Conservation (phyloP, 1,139 yeast species). For the Lodderomyces beijingensis region DNA sequence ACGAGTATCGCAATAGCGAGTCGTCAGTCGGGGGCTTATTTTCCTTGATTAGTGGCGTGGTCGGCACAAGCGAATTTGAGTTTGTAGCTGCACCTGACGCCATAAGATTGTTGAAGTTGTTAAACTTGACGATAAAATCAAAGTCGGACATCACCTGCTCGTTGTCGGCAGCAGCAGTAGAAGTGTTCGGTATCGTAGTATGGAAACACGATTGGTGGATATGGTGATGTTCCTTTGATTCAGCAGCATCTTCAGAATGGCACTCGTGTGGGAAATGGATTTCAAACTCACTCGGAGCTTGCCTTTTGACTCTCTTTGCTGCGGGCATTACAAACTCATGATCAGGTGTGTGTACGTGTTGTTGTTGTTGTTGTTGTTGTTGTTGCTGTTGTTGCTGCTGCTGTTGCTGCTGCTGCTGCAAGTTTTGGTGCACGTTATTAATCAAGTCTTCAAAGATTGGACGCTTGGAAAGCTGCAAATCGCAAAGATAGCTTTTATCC, state of each 20-base stretch:
- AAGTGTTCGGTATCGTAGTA: slow-evolving; percentile 31
- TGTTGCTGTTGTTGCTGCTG: not conserved
- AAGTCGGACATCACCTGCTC: slow-evolving; percentile 30
- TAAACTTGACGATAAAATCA: slow-evolving; percentile 41
- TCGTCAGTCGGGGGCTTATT: not conserved
- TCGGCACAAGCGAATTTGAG: not conserved
- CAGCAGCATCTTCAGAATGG: slow-evolving; percentile 20
- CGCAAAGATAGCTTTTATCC: slow-evolving; percentile 30
- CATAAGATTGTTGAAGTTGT: slow-evolving; percentile 23
- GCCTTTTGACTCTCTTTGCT: slow-evolving; percentile 7
- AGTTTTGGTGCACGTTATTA: slow-evolving; percentile 27
- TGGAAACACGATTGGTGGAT: slow-evolving; percentile 47
- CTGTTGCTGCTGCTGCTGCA: slow-evolving; percentile 12
- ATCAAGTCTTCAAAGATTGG: slow-evolving; percentile 34
- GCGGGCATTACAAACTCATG: not conserved
- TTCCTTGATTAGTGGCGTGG: not conserved
- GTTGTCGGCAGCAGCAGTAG: slow-evolving; percentile 6
- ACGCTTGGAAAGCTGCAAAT: slow-evolving; percentile 13
- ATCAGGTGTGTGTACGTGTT: too few relatives aligned
- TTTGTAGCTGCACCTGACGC: not conserved
- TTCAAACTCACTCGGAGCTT: slow-evolving; percentile 11
- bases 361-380: too few relatives aligned
- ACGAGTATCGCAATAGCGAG: slow-evolving; percentile 17
- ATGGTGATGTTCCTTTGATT: slow-evolving; percentile 17
- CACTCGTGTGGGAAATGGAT: slow-evolving; percentile 36